These are phyloP conservation scores for Solanum rostratum DNA, from an alignment of 257 asterid genomes.

Conservation along the genomic window DNA sequence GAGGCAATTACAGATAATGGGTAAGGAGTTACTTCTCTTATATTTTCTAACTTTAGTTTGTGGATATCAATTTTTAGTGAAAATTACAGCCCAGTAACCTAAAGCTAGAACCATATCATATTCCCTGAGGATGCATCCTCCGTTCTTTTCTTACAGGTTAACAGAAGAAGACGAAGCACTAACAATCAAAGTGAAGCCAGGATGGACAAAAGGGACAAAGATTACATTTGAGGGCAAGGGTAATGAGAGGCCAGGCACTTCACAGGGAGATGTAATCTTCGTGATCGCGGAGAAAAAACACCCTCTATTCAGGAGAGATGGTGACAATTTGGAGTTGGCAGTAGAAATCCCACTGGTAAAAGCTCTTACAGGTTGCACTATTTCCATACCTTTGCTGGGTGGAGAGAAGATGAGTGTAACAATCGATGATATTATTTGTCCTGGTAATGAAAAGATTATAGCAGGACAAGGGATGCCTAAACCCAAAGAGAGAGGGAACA, in stretches of 20 bases:
- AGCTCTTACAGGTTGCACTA: constrained; percentile 54
- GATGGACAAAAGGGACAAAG: constrained; percentile 61
- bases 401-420: constrained; percentile 30
- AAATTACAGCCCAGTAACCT: neutral
- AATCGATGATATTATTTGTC: constrained; percentile 42
- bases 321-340: constrained; percentile 42
- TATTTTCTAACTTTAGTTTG: neutral
- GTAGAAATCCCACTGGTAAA: constrained; percentile 44
- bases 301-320: constrained; percentile 35
- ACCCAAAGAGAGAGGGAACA: constrained; percentile 30
- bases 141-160: constrained; percentile 20
- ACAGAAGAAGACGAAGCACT: constrained; percentile 43
- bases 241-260: constrained; percentile 31
- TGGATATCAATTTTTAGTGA: neutral
- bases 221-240: constrained; percentile 69
- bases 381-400: constrained; percentile 43
- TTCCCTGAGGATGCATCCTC: neutral
- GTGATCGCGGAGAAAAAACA: constrained; percentile 46
- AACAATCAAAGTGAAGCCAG: constrained; percentile 62
- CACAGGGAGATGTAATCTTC: constrained; percentile 39
- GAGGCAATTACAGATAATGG: constrained; percentile 34
- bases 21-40: constrained; percentile 7
- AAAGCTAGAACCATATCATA: neutral
- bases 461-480: constrained; percentile 72
- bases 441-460: constrained; percentile 43